Percentiles rank a stretch among this genome's conserved stretches.
These are phyloP conservation scores for Tolypocladium pustulatum DNA, from an alignment of 2,329 filamentous ascomycete genomes.

Conservation along the genomic window DNA sequence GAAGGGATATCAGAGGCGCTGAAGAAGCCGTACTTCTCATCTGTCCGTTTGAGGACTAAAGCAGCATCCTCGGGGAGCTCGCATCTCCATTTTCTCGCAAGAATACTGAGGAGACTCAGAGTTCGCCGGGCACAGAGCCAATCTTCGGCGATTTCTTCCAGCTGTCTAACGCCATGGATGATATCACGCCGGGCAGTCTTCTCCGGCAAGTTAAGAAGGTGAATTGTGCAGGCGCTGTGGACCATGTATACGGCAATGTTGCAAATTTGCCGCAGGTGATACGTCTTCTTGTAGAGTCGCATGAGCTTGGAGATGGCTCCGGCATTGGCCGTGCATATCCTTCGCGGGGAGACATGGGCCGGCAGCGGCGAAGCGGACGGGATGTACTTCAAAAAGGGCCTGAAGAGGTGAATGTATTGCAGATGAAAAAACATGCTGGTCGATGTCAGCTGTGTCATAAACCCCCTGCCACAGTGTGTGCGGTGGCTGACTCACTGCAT, in stretches of 20 bases:
- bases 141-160: constrained; percentile 91
- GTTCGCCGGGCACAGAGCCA: constrained; percentile 87
- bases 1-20: constrained; percentile 51
- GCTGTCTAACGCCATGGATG: constrained; percentile 77
- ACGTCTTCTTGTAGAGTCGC: constrained; percentile 84
- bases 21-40: constrained; percentile 69
- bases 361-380: constrained; percentile 74
- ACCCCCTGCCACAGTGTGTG: neutral
- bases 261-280: constrained; percentile 85
- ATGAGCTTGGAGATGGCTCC: constrained; percentile 88
- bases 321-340: constrained; percentile 83
- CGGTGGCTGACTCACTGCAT: constrained; percentile 60
- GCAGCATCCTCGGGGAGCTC: constrained; percentile 77
- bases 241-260: constrained; percentile 95
- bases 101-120: constrained; percentile 71
- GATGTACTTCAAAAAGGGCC: constrained; percentile 87
- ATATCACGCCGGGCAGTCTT: constrained; percentile 86
- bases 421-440: constrained; percentile 93
- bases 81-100: constrained; percentile 83
- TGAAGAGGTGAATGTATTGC: constrained; percentile 89
- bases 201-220: constrained; percentile 84
- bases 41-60: constrained; percentile 63
- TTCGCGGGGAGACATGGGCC: constrained; percentile 76
- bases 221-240: constrained; percentile 89
- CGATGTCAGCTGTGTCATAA: constrained; percentile 10